Percentiles rank a stretch among this genome's conserved stretches.
Conservation (phyloP, 164 flowering plant species). For the Umbilicus rupestris region DNA sequence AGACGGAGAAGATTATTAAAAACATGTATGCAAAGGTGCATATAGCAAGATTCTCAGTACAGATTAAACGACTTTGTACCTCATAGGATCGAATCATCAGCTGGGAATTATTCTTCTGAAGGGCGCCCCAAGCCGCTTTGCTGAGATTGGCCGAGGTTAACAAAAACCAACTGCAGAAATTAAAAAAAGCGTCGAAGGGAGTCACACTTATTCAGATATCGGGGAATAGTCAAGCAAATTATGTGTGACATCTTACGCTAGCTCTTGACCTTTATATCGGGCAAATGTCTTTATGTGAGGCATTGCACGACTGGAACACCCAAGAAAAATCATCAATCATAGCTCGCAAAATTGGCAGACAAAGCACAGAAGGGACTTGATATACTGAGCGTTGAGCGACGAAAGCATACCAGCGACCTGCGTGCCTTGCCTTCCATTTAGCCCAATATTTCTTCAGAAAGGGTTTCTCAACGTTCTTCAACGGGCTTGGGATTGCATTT, state of each 20-base stretch:
- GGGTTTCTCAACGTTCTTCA: constrained; percentile 82
- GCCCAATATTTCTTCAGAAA: constrained; percentile 93
- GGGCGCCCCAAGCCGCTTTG: constrained; percentile 99
- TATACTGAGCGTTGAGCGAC: neutral
- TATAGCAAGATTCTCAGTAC: too few relatives aligned
- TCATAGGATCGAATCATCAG: constrained; percentile 98
- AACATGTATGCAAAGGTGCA: neutral
- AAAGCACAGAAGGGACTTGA: neutral
- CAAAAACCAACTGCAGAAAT: constrained; percentile 72
- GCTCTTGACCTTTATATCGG: constrained; percentile 81
- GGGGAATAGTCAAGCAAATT: constrained; percentile 3
- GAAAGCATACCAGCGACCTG: constrained; percentile 66
- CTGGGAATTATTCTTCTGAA: constrained; percentile 89
- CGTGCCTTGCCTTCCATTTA: constrained; percentile 80
- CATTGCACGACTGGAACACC: constrained; percentile 83
- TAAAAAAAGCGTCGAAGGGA: too few relatives aligned
- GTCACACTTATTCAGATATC: neutral
- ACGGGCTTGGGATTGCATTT: constrained; percentile 82
- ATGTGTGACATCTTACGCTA: constrained; percentile 60
- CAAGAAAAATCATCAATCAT: constrained; percentile 3
- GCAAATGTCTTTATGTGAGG: constrained; percentile 96
- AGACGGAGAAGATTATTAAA: neutral
- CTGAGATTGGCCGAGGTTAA: constrained; percentile 94
- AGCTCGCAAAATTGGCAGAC: neutral
- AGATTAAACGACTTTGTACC: constrained; percentile 28